A percentile compares a stretch with the other conserved stretches of the same genome.
phyloP scores from a whole-genome alignment of 2,329 filamentous ascomycete genomes.

The Fonsecaea pugnacius region DNA sequence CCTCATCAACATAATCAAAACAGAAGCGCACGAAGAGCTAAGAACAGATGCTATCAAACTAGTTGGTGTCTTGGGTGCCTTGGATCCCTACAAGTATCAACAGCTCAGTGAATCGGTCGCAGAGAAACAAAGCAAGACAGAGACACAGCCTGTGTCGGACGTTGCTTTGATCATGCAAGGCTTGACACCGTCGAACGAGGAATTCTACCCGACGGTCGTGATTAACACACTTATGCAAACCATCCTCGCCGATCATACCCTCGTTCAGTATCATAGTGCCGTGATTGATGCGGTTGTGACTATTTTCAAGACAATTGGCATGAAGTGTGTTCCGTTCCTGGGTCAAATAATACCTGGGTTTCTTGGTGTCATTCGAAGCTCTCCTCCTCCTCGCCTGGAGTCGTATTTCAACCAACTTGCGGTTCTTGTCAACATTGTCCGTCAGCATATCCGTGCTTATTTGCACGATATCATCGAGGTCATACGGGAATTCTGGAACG shows the following conservation, averaged over 20 bases:
- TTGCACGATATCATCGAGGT: conserved; percentile 83
- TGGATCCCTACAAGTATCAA: conserved; percentile 96
- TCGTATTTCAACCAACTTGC: conserved; percentile 98
- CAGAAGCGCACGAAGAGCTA: conserved; percentile 82
- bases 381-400: conserved; percentile 77
- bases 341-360: conserved; percentile 94
- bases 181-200: conserved; percentile 92
- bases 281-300: conserved; percentile 99
- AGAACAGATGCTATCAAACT: conserved; percentile 95
- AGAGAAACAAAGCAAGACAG: conserved; percentile 73
- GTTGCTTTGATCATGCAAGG: conserved; percentile 98
- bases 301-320: conserved; percentile 92
- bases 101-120: conserved; percentile 77
- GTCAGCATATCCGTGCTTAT: conserved; percentile 92
- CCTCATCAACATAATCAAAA: conserved; percentile 89
- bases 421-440: conserved; percentile 89
- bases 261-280: conserved; percentile 86
- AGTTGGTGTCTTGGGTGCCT: conserved; percentile 89
- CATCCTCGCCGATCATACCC: conserved; percentile 86
- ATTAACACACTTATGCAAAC: conserved; percentile 88
- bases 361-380: conserved; percentile 81
- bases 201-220: conserved; percentile 97
- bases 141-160: conserved; percentile 76
- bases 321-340: conserved; percentile 95
- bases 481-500: conserved; percentile 88